Evolutionary conservation across 2,329 filamentous ascomycete species (phyloP).

Genomic region (Sphaceloma murrayae): DNA sequence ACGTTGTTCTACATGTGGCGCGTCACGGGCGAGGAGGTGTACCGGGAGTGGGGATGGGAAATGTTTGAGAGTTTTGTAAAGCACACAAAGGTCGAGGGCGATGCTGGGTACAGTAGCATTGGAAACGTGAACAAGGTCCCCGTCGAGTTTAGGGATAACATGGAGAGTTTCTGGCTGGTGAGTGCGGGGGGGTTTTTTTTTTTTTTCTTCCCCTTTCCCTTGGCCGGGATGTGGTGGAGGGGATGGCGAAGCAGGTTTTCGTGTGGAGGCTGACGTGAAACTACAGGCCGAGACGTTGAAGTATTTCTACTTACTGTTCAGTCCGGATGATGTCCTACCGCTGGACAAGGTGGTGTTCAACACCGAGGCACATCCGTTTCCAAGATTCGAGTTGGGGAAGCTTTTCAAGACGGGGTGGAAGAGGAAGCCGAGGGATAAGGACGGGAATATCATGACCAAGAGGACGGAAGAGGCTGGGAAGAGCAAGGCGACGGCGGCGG

Average conservation of each 20-base stretch:
- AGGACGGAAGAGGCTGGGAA: conserved; percentile 1
- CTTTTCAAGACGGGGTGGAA: conserved; percentile 75
- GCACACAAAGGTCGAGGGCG: conserved; percentile 68
- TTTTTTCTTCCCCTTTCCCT: neutral
- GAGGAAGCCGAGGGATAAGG: conserved; percentile 50
- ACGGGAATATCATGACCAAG: conserved; percentile 21
- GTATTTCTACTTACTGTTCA: conserved; percentile 94
- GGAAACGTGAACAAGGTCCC: conserved; percentile 64
- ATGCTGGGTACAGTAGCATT: conserved; percentile 73
- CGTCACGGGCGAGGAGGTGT: conserved; percentile 80
- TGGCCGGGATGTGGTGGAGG: no score
- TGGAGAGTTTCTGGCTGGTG: conserved; percentile 98
- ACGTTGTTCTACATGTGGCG: conserved; percentile 97
- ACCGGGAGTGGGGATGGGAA: conserved; percentile 95
- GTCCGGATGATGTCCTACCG: conserved; percentile 68
- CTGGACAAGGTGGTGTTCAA: conserved; percentile 86
- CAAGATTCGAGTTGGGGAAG: conserved; percentile 70
- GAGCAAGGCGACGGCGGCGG: neutral
- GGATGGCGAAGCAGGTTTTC: neutral
- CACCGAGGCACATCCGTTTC: conserved; percentile 87
- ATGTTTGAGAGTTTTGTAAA: conserved; percentile 92
- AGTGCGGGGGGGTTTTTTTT: no score
- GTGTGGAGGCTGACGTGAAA: conserved; percentile 1
- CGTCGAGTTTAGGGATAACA: conserved; percentile 67
- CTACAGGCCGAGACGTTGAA: conserved; percentile 87